Evolutionary conservation across 208 protist genomes (phyloP).

Genomic region (Novymonas esmeraldas): DNA sequence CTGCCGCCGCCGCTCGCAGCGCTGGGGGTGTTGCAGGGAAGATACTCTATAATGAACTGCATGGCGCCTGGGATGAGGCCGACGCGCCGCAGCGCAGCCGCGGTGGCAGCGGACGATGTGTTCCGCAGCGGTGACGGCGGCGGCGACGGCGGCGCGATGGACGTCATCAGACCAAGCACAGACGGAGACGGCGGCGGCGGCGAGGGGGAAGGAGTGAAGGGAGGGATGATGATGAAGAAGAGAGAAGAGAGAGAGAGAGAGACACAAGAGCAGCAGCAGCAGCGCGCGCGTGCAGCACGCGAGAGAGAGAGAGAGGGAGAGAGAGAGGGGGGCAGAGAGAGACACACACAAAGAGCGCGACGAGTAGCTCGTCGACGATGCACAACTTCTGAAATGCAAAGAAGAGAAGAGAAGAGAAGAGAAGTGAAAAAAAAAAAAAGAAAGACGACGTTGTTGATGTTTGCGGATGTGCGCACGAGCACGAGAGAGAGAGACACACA

Average conservation of each 20-base stretch:
- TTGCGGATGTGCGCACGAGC: background rate
- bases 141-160: background rate
- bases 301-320: background rate
- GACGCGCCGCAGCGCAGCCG: background rate
- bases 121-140: background rate
- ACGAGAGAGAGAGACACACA: background rate
- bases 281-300: background rate
- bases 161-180: background rate
- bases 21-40: conserved; percentile 4
- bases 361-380: background rate
- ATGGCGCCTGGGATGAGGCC: background rate
- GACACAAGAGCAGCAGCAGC: too few relatives aligned
- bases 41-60: background rate
- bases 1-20: background rate
- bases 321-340: background rate
- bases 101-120: background rate
- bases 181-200: background rate
- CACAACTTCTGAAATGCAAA: background rate
- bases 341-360: background rate
- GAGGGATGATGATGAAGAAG: background rate
- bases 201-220: background rate
- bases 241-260: background rate
- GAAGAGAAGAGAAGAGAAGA: conserved; percentile 9
- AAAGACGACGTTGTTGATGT: conserved; percentile 4
- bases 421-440: conserved; percentile 1